Conservation (phyloP, 305 asterid genomes). For the Fraxinus platypoda region DNA sequence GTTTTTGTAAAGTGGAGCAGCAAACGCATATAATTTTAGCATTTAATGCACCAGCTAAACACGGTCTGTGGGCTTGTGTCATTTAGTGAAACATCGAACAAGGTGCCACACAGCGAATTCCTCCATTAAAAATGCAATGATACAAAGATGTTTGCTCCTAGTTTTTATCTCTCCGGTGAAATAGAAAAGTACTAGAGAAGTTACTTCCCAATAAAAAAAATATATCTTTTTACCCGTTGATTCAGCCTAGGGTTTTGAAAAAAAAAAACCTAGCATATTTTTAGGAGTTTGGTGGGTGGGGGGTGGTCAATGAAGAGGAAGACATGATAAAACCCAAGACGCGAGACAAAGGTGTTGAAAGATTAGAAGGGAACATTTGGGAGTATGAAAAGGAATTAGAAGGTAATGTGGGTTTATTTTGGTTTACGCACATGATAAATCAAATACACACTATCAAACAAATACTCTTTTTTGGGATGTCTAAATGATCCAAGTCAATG, state of each 20-base stretch:
- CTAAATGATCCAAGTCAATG: conserved; percentile 39
- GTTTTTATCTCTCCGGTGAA: conserved; percentile 27
- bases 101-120: conserved; percentile 28
- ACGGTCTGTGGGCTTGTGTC: conserved; percentile 32
- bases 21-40: conserved; percentile 26
- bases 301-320: conserved; percentile 37
- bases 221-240: conserved; percentile 36
- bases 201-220: conserved; percentile 38
- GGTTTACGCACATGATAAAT: conserved; percentile 33
- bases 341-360: conserved; percentile 76
- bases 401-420: conserved; percentile 58
- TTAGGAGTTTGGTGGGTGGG: conserved; percentile 13
- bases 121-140: not conserved
- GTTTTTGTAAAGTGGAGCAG: conserved; percentile 23
- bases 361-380: conserved; percentile 78
- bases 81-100: conserved; percentile 35
- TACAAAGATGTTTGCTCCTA: conserved; percentile 26
- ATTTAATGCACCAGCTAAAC: conserved; percentile 40
- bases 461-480: conserved; percentile 42
- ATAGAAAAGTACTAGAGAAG: conserved; percentile 39
- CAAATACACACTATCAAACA: conserved; percentile 34
- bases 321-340: conserved; percentile 66
- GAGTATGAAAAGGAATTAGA: conserved; percentile 73
- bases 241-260: conserved; percentile 69
- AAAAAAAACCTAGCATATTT: conserved; percentile 8